A percentile compares a stretch with the other conserved stretches of the same genome.
phyloP scores from a whole-genome alignment of 331 rosid genomes.

The Saraca asoca region DNA sequence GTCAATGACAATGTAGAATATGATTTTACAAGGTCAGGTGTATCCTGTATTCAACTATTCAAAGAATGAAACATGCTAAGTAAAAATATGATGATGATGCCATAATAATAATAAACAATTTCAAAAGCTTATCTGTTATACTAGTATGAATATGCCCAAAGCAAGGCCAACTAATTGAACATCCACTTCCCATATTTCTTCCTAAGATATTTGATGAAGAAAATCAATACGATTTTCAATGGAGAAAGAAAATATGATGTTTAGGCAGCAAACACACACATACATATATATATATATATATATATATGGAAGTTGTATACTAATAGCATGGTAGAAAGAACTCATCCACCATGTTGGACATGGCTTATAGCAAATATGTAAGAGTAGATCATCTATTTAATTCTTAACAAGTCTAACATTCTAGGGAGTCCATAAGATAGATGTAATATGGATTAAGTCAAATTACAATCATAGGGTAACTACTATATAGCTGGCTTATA shows the following conservation, averaged over 20 bases:
- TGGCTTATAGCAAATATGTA: too few relatives aligned
- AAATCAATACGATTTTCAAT: too few relatives aligned
- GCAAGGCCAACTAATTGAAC: slow-evolving; percentile 89
- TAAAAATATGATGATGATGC: slow-evolving; percentile 7
- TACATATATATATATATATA: too few relatives aligned
- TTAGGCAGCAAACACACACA: too few relatives aligned
- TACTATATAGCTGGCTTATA: not conserved
- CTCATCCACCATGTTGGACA: too few relatives aligned
- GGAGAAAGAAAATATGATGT: too few relatives aligned
- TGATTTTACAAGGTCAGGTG: slow-evolving; percentile 77
- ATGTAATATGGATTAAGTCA: not conserved
- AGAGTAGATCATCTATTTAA: not conserved
- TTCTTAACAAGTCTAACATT: not conserved
- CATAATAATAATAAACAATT: slow-evolving; percentile 21
- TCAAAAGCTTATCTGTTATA: slow-evolving; percentile 36
- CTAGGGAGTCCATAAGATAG: not conserved
- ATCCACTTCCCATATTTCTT: slow-evolving; percentile 93
- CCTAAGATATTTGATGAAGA: too few relatives aligned
- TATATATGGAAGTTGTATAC: too few relatives aligned
- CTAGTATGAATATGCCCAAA: slow-evolving; percentile 81
- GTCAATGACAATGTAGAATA: slow-evolving; percentile 59
- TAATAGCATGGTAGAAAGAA: too few relatives aligned
- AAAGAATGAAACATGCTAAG: slow-evolving; percentile 34
- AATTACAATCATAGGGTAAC: not conserved
- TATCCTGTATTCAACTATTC: slow-evolving; percentile 59